Conservation (phyloP, 148 eudicot genomes). For the Fagopyrum homotropicum region DNA sequence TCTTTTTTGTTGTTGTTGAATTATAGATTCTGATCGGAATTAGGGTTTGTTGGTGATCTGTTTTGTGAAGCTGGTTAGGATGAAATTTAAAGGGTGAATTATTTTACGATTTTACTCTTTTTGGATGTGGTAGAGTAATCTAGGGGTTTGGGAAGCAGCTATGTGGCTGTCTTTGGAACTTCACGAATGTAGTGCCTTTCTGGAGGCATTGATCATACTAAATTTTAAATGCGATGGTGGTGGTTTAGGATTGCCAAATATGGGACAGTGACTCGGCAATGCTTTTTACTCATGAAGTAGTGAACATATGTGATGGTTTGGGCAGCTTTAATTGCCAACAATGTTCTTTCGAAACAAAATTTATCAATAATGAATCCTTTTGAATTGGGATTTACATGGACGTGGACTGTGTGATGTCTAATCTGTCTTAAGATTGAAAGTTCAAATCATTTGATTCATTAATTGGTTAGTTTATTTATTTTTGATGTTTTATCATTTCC, state of each 20-base stretch:
- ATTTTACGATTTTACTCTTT: too few species aligned
- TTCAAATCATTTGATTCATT: too few species aligned
- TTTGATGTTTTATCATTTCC: slow-evolving; percentile 20
- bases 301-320: neutral
- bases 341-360: neutral
- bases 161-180: neutral
- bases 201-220: neutral
- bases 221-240: neutral
- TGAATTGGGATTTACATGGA: neutral
- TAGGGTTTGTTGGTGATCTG: neutral
- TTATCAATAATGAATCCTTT: neutral
- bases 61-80: too few species aligned
- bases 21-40: neutral
- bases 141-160: too few species aligned
- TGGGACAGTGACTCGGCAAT: neutral
- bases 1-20: neutral
- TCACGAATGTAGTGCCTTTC: neutral
- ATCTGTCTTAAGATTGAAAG: too few species aligned
- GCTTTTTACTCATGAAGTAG: neutral
- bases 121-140: too few species aligned
- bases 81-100: too few species aligned
- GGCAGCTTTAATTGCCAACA: neutral
- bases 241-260: neutral
- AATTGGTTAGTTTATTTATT: neutral
- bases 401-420: too few species aligned